These are phyloP conservation scores for Nectriaceae sp. DNA, from an alignment of 2,329 filamentous ascomycete genomes.

Conservation along the genomic window DNA sequence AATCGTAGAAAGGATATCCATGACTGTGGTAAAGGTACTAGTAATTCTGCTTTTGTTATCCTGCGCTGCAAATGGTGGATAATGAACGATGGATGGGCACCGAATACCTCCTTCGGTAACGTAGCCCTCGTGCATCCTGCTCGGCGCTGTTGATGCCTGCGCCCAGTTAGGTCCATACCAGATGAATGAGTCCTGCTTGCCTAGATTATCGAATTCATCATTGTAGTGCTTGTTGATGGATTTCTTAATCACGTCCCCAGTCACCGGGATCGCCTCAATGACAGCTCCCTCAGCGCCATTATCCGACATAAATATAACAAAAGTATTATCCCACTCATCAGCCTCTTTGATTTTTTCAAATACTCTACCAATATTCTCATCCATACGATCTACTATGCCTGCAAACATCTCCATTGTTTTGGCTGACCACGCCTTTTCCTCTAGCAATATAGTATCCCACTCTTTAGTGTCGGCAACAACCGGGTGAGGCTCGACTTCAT, in stretches of 20 bases:
- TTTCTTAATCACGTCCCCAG: constrained; percentile 23
- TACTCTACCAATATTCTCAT: constrained; percentile 61
- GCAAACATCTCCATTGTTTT: constrained; percentile 63
- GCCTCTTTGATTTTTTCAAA: constrained; percentile 55
- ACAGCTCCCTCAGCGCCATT: constrained; percentile 64
- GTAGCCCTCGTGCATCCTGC: constrained; percentile 40
- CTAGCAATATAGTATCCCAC: constrained; percentile 46
- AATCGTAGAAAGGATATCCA: constrained; percentile 50
- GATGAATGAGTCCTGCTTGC: constrained; percentile 13
- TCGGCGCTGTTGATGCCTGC: constrained; percentile 40
- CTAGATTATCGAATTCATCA: constrained; percentile 16
- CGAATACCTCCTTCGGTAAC: constrained; percentile 52
- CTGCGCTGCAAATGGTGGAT: constrained; percentile 7
- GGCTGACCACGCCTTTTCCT: constrained; percentile 48
- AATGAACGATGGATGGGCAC: constrained; percentile 49
- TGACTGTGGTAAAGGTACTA: constrained; percentile 40
- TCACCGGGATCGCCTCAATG: constrained; percentile 25
- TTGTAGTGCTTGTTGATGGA: constrained; percentile 16
- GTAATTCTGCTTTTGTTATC: constrained; percentile 9
- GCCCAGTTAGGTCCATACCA: constrained; percentile 13
- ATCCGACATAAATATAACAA: constrained; percentile 64
- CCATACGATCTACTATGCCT: constrained; percentile 65
- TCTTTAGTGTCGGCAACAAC: constrained; percentile 33
- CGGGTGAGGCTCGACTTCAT: constrained; percentile 51
- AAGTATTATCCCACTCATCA: constrained; percentile 63